Conservation (phyloP, 306 rosid species). For the Hippophae tibetana region DNA sequence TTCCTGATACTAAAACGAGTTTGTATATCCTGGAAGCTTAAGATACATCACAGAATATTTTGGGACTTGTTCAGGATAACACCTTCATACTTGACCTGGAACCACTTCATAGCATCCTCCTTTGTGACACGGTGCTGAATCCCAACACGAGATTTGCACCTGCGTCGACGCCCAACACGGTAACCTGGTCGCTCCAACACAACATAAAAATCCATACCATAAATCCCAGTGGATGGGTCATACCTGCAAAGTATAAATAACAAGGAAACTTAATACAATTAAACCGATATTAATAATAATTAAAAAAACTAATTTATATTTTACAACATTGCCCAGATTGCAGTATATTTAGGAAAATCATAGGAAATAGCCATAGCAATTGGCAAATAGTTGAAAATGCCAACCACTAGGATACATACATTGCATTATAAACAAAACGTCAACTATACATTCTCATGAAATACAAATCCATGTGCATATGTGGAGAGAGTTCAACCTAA, state of each 20-base stretch:
- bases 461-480: no score
- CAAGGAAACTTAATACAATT: background rate
- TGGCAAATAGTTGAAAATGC: background rate
- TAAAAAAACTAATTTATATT: background rate
- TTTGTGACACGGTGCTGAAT: slow-evolving; percentile 80
- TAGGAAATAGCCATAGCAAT: background rate
- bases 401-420: background rate
- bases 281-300: background rate
- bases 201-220: slow-evolving; percentile 76
- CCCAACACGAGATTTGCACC: slow-evolving; percentile 80
- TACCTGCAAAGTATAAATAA: slow-evolving; percentile 32
- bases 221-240: slow-evolving; percentile 79
- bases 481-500: no score
- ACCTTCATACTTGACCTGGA: slow-evolving; percentile 84
- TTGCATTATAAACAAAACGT: background rate
- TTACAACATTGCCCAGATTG: background rate
- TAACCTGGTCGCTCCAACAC: slow-evolving; percentile 81
- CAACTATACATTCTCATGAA: background rate
- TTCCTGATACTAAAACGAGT: slow-evolving; percentile 20
- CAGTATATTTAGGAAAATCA: no score
- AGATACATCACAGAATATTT: slow-evolving; percentile 23
- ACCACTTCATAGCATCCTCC: slow-evolving; percentile 92
- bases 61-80: slow-evolving; percentile 84
- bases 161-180: slow-evolving; percentile 72
- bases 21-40: slow-evolving; percentile 9